Percentiles rank a stretch among this genome's conserved stretches.
phyloP scores from a whole-genome alignment of 805 yeast species.

The Candida jianshihensis region DNA sequence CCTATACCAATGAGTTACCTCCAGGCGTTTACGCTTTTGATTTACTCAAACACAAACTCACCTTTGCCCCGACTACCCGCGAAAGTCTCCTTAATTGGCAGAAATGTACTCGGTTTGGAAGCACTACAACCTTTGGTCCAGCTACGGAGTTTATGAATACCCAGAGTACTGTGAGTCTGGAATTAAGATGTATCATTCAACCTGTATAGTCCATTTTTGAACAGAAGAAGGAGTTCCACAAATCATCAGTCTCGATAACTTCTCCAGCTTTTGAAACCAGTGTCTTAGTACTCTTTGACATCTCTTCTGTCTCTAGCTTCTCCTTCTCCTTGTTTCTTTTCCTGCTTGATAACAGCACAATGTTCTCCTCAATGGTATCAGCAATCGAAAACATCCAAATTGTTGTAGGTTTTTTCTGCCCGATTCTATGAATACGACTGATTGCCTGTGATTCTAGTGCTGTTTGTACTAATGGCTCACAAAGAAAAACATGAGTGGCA shows the following conservation, averaged over 20 bases:
- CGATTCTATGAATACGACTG: constrained; percentile 87
- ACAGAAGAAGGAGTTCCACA: constrained; percentile 56
- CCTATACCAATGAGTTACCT: no score
- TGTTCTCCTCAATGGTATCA: constrained; percentile 84
- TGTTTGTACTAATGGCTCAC: constrained; percentile 88
- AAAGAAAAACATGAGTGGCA: constrained; percentile 85
- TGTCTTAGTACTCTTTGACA: constrained; percentile 44
- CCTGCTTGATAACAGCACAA: constrained; percentile 59
- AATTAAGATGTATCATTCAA: no score
- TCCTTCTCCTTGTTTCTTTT: constrained; percentile 38
- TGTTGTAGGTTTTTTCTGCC: constrained; percentile 72
- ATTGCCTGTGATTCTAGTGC: constrained; percentile 89
- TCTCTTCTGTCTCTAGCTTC: constrained; percentile 46
- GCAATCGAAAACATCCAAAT: constrained; percentile 90
- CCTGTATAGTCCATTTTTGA: constrained; percentile 11
- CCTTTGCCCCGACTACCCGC: no score
- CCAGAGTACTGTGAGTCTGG: no score
- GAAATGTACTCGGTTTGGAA: no score
- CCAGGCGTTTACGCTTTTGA: no score
- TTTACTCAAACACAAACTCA: no score
- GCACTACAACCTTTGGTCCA: no score
- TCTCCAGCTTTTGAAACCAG: constrained; percentile 51
- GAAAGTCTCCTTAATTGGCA: no score
- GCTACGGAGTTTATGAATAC: no score
- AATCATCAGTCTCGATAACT: constrained; percentile 46